Evolutionary conservation across 176 grass and related monocot species (phyloP).

Genomic region (Tuctoria greenei): DNA sequence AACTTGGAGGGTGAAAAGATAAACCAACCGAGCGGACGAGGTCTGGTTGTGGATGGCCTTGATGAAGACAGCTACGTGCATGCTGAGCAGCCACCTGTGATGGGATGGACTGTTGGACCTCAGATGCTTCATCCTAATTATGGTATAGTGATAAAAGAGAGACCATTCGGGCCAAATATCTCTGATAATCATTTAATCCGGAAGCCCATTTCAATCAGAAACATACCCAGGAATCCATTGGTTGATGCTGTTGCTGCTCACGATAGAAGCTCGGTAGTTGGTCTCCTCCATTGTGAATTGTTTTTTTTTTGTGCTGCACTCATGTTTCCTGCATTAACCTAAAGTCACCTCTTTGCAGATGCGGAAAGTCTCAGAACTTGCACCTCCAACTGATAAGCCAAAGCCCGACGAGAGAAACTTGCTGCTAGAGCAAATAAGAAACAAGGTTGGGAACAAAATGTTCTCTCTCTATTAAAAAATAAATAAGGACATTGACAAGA

Average conservation of each 20-base stretch:
- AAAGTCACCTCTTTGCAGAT: conserved; percentile 60
- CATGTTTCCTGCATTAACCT: conserved; percentile 30
- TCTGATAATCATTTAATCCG: conserved; percentile 47
- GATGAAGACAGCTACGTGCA: conserved; percentile 28
- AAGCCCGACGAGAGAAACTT: conserved; percentile 67
- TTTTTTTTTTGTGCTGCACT: neutral
- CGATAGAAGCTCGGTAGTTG: conserved; percentile 88
- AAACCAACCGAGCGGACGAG: conserved; percentile 12
- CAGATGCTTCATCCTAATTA: conserved; percentile 77
- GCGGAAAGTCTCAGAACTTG: conserved; percentile 86
- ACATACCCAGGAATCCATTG: conserved; percentile 85
- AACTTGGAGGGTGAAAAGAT: conserved; percentile 39
- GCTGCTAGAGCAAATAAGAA: conserved; percentile 95
- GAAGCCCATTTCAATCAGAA: conserved; percentile 68
- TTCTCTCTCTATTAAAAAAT: neutral
- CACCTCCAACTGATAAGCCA: conserved; percentile 35
- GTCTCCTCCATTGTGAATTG: neutral
- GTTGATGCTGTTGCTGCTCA: conserved; percentile 95
- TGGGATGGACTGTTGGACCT: conserved; percentile 55
- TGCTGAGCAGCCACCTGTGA: conserved; percentile 44
- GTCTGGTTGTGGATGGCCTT: neutral
- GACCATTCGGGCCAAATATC: conserved; percentile 39
- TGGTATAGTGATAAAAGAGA: conserved; percentile 54
- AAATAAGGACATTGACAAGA: neutral
- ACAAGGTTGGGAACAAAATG: conserved; percentile 61